A percentile compares a stretch with the other conserved stretches of the same genome.
Evolutionary conservation across 1,139 yeast genomes (phyloP).

Genomic region (Tardiomyces digboiensis): DNA sequence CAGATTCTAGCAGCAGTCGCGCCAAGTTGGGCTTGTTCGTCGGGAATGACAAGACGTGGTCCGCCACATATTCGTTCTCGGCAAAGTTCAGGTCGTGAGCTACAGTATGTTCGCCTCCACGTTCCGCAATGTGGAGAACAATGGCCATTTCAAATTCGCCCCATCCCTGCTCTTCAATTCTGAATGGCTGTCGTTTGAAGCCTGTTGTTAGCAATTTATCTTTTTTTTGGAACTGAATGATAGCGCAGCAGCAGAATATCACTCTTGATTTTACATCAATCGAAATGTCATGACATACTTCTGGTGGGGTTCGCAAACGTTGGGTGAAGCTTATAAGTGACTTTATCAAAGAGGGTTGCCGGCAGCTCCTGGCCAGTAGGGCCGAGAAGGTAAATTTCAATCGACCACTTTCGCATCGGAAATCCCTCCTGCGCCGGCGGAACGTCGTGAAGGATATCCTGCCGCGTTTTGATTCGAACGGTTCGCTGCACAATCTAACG

Average conservation of each 20-base stretch:
- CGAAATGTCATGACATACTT: neutral
- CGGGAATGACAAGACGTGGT: conserved; percentile 70
- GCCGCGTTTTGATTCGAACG: conserved; percentile 80
- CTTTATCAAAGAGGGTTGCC: conserved; percentile 85
- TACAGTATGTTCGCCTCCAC: conserved; percentile 79
- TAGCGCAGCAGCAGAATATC: too few species aligned
- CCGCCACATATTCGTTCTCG: conserved; percentile 66
- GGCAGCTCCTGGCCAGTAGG: conserved; percentile 77
- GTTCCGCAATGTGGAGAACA: conserved; percentile 67
- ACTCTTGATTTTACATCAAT: too few species aligned
- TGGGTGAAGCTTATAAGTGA: conserved; percentile 89
- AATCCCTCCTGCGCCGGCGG: conserved; percentile 85
- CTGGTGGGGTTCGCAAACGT: conserved; percentile 88
- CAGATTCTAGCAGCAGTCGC: conserved; percentile 68
- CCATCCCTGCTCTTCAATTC: conserved; percentile 94
- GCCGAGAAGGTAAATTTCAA: conserved; percentile 66
- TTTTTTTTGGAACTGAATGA: neutral
- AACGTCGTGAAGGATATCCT: conserved; percentile 71
- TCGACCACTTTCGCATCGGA: conserved; percentile 95
- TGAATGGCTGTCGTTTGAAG: conserved; percentile 79
- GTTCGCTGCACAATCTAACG: conserved; percentile 58
- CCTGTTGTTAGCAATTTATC: conserved; percentile 19
- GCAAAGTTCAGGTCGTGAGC: conserved; percentile 85
- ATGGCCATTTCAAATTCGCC: conserved; percentile 94
- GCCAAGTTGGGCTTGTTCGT: conserved; percentile 66